Percentiles rank a stretch among this genome's conserved stretches.
Evolutionary conservation across 441 rosid genomes (phyloP).

Genomic region (Corymbia citriodora): DNA sequence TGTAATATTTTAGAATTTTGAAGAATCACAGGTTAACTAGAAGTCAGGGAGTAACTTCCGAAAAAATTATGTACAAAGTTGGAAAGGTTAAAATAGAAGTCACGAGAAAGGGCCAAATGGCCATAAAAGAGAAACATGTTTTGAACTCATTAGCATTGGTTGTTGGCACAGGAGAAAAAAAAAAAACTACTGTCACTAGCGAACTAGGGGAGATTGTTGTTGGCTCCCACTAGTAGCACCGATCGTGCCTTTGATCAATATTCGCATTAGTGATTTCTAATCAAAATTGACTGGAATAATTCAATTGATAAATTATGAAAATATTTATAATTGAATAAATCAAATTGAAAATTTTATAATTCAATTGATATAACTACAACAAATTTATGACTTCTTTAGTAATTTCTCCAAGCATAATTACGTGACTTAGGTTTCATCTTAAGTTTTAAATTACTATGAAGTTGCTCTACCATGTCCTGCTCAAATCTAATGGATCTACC

Average conservation of each 20-base stretch:
- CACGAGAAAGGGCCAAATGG: not conserved
- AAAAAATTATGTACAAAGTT: not conserved
- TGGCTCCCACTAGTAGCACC: not conserved
- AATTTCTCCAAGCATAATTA: too few relatives aligned
- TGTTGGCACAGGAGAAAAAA: not conserved
- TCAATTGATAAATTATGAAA: too few relatives aligned
- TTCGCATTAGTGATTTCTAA: accelerated
- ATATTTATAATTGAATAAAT: too few relatives aligned
- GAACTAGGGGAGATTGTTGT: not conserved
- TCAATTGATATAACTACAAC: too few relatives aligned
- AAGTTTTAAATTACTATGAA: not conserved
- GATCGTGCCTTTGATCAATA: accelerated
- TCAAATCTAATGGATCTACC: not conserved
- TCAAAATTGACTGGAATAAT: accelerated
- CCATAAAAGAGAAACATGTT: not conserved
- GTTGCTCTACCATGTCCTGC: not conserved
- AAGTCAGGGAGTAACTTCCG: not conserved
- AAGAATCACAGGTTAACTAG: not conserved
- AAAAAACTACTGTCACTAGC: not conserved
- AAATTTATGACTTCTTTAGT: not conserved
- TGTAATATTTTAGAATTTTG: not conserved
- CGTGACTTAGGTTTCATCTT: not conserved
- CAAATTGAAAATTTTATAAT: accelerated
- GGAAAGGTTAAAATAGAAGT: not conserved
- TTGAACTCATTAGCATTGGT: not conserved